Base-by-base conservation (phyloP, 2,329 filamentous ascomycete genomes). In the Claviceps humidiphila region DNA sequence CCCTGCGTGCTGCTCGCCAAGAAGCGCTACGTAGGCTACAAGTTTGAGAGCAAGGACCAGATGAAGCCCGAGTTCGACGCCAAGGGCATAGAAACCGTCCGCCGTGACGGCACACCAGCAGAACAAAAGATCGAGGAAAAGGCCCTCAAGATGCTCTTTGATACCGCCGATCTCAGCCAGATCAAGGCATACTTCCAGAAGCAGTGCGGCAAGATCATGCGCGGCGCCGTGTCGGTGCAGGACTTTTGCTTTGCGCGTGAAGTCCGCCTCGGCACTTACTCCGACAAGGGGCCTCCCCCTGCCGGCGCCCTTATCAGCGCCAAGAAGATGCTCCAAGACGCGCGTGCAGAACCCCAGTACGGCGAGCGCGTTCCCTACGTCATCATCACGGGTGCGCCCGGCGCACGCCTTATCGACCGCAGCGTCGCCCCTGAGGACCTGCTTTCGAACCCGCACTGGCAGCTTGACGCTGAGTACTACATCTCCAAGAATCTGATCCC, bases 51-150 rank as follows among this genome's bases (percentile, higher is more conserved):
- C 58, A 79, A 78, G 40, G 74, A 77, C 16, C 93, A 98, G 63
- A 71, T 66, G 8, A 81, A 83, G 58, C 91, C 93, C 0, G 87
- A 95, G 1, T 97, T 97, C 58, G 94, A 98, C 64, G 94, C 93
- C 53, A 98, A 98, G 67, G 93, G 94, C 34, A 98, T 97, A 57
- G 94, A 98, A 72, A 98, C 94, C 0, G 91, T 98, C 7, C 83
- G 94, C 1, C 81, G 93, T 48, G 93, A 98, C 64, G 93, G 93
- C 41, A 97, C 90, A 0, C 90, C 91, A 0, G 91, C 90, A 0
- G 89, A 95, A 68, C 91, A 97, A 64, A 96, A 93, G 72, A 94
- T 98, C 47, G 89, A 96, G 67, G 93, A 97, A 66, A 93, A 88
- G 60, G 86, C 87, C 0, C 74, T 98, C 39, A 90, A 87, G 63